Evolutionary conservation across 805 yeast genomes (phyloP), one percentile per base, ranked within the genome.

Genomic region (Wickerhamiella australiensis): DNA sequence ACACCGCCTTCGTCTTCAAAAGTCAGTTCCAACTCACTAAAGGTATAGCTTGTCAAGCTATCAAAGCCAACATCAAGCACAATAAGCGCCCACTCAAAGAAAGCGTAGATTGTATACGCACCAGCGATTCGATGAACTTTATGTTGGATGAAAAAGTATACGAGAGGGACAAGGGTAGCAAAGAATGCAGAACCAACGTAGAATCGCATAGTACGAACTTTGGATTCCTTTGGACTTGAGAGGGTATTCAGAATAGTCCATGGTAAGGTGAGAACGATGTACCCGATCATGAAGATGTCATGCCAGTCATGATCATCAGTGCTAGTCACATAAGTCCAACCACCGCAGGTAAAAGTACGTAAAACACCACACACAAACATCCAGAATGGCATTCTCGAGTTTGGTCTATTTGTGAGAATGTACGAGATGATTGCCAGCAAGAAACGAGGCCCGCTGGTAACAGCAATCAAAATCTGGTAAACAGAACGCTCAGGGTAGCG

Each of bases 271-370:
- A 90, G 71, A 1, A 87, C 75, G 52, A 92, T 82, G 66, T 92
- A 92, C 23, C 82, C 64, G 53, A 92, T 86, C 98, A 92, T 92
- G 63, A 90, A 90, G 40, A 92, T 78, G 61, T 92, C 97, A 64
- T 92, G 98, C 69, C 82, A 79, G 65, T 90, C 95, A 59, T 90
- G 97, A 63, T 92, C 96, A 65, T 92, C 98, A 0, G 96, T 86
- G 5, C 95, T 84, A 1, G 98, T 92, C 54, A 92, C 83, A 62
- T 92, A 92, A 6, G 94, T 95, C 96, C 97, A 92, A 11, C 97
- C 97, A 61, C 98, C 98, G 61, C 97, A 92, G 1, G 95, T 82
- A 50, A 92, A 75, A 0, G 98, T 92, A 65, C 98, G 78, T n/a
- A 84, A 49, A 1, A 84, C 52, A n/a, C 98, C 98, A 53, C 38